Evolutionary conservation across 306 rosid genomes (phyloP).

Genomic region (Vigna reflexopilosa): DNA sequence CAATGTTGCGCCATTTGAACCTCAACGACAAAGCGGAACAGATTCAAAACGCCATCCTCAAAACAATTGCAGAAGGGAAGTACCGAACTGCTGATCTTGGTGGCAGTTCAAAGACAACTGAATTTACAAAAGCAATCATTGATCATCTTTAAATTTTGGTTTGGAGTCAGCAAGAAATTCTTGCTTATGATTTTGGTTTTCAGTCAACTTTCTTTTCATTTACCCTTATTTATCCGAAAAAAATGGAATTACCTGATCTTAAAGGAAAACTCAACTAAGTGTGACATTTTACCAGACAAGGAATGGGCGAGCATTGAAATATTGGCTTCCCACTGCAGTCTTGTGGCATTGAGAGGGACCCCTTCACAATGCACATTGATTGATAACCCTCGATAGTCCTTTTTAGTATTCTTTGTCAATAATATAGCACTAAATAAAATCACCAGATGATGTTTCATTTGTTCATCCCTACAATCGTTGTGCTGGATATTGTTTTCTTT

Average conservation of each 20-base stretch:
- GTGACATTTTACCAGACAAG: constrained; percentile 40
- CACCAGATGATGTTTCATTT: constrained; percentile 37
- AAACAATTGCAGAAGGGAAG: constrained; percentile 89
- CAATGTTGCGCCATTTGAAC: constrained; percentile 90
- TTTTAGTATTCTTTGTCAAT: constrained; percentile 51
- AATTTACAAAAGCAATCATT: constrained; percentile 77
- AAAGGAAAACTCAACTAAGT: constrained; percentile 46
- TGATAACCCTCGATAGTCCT: constrained; percentile 35
- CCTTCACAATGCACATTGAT: constrained; percentile 39
- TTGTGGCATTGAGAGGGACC: neutral
- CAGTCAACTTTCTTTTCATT: constrained; percentile 43
- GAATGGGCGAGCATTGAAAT: constrained; percentile 39
- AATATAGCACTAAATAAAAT: constrained; percentile 45
- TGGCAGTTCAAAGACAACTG: constrained; percentile 77
- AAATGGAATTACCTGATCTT: constrained; percentile 57
- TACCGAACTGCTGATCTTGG: constrained; percentile 97
- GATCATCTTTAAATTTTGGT: constrained; percentile 76
- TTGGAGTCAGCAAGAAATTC: constrained; percentile 42
- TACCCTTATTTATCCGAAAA: constrained; percentile 31
- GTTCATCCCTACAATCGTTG: constrained; percentile 10
- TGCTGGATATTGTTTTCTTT: constrained; percentile 42
- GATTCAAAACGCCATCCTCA: constrained; percentile 85
- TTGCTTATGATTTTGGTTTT: constrained; percentile 44
- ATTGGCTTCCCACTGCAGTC: constrained; percentile 33
- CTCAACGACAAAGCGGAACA: constrained; percentile 77